phyloP scores from a whole-genome alignment of 257 asterid genomes.

The Apocynum venetum region DNA sequence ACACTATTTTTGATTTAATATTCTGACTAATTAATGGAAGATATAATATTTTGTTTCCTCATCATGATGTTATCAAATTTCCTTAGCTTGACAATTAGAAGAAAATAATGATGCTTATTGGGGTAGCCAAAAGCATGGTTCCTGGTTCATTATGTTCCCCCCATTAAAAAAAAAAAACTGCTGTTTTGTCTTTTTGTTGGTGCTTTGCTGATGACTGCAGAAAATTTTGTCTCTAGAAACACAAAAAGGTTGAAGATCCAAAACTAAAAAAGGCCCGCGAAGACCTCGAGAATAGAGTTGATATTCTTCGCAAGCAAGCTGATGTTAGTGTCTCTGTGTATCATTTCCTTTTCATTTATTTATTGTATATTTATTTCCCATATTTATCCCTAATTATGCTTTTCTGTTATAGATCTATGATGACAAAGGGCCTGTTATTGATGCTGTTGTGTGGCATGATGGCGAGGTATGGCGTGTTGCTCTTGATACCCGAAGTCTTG shows the following conservation, averaged over 20 bases:
- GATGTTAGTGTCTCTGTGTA: conserved; percentile 44
- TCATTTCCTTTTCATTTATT: conserved; percentile 16
- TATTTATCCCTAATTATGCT: conserved; percentile 21
- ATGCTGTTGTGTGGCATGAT: conserved; percentile 99
- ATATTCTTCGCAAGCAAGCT: conserved; percentile 82
- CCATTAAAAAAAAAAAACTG: not conserved
- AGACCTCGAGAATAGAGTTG: conserved; percentile 89
- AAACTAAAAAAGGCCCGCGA: conserved; percentile 65
- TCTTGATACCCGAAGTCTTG: conserved; percentile 88
- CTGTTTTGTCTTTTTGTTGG: conserved; percentile 10
- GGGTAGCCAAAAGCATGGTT: not conserved
- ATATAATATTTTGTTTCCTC: not conserved
- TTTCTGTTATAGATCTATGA: conserved; percentile 58
- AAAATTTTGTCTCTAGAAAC: conserved; percentile 42
- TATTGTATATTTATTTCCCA: conserved; percentile 17
- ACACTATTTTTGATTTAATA: not conserved
- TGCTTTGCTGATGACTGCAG: not conserved
- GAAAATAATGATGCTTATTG: not conserved
- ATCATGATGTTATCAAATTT: not conserved
- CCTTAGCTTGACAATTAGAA: not conserved
- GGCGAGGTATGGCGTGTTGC: conserved; percentile 98
- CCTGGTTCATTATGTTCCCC: not conserved
- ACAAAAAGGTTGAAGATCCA: conserved; percentile 57
- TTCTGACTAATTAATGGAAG: not conserved
- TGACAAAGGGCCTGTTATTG: conserved; percentile 91